Conservation (phyloP, 257 asterid genomes). For the Striga asiatica region DNA sequence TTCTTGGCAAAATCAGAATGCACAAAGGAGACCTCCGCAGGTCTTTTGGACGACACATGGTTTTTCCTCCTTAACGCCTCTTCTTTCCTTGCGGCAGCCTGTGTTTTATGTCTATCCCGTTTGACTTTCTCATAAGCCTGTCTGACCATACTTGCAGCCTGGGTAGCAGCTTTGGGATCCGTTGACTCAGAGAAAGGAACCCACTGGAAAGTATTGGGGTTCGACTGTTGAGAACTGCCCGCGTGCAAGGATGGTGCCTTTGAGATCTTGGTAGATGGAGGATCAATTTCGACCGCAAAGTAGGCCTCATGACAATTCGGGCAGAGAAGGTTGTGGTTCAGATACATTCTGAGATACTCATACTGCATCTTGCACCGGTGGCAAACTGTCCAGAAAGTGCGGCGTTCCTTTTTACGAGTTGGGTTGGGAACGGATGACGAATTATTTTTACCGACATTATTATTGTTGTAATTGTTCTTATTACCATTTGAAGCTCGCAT, state of each 20-base stretch:
- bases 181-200: conserved; percentile 50
- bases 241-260: conserved; percentile 20
- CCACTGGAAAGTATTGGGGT: conserved; percentile 39
- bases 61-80: conserved; percentile 36
- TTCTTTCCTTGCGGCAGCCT: conserved; percentile 51
- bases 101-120: conserved; percentile 58
- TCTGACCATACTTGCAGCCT: conserved; percentile 65
- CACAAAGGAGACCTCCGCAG: conserved; percentile 23
- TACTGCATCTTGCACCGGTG: conserved; percentile 73
- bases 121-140: conserved; percentile 73
- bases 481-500: conserved; percentile 32
- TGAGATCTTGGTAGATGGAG: conserved; percentile 38
- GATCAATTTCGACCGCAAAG: conserved; percentile 49
- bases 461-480: background rate
- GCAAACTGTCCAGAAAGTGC: conserved; percentile 72
- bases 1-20: conserved; percentile 39
- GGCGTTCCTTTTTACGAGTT: conserved; percentile 32
- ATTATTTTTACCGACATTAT: conserved; percentile 17
- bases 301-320: conserved; percentile 76
- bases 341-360: conserved; percentile 64
- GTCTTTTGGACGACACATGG: conserved; percentile 35
- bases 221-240: conserved; percentile 21
- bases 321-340: conserved; percentile 63
- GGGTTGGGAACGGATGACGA: conserved; percentile 24
- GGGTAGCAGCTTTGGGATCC: conserved; percentile 39